phyloP scores from a whole-genome alignment of 495 filamentous ascomycete species.

The Neurospora sp. region DNA sequence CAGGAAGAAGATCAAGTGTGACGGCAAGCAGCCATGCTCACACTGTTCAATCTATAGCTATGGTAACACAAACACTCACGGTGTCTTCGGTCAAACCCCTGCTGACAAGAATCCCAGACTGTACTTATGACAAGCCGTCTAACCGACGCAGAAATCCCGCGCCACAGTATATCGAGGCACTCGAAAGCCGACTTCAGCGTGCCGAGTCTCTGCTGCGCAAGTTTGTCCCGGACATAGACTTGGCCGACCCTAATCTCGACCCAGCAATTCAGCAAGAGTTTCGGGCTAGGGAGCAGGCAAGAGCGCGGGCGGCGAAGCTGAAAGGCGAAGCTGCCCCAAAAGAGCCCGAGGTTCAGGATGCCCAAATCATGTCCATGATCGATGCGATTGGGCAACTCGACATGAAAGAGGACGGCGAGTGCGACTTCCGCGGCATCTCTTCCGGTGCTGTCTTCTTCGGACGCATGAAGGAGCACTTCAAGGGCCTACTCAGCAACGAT shows the following conservation, averaged over 20 bases:
- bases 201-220: constrained; percentile 71
- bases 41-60: constrained; percentile 98
- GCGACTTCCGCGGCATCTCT: constrained; percentile 91
- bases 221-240: constrained; percentile 75
- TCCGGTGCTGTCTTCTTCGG: constrained; percentile 82
- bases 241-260: constrained; percentile 75
- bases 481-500: constrained; percentile 49
- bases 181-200: constrained; percentile 75
- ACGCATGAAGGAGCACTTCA: constrained; percentile 74
- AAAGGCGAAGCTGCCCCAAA: constrained; percentile 19
- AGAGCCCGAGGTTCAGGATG: constrained; percentile 46
- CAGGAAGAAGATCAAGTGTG: constrained; percentile 97
- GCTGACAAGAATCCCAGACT: constrained; percentile 53
- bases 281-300: constrained; percentile 35
- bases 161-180: constrained; percentile 86
- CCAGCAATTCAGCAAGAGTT: constrained; percentile 51
- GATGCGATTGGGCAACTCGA: constrained; percentile 81
- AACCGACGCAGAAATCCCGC: constrained; percentile 90
- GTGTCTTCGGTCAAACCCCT: constrained; percentile 1
- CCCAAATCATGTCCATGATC: constrained; percentile 89
- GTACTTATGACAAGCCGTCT: constrained; percentile 96
- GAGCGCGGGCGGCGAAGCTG: constrained; percentile 22
- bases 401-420: constrained; percentile 81
- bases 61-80: constrained; percentile 47
- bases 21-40: constrained; percentile 94